Conservation (phyloP, 164 flowering plant genomes). For the Annona squamosa region DNA sequence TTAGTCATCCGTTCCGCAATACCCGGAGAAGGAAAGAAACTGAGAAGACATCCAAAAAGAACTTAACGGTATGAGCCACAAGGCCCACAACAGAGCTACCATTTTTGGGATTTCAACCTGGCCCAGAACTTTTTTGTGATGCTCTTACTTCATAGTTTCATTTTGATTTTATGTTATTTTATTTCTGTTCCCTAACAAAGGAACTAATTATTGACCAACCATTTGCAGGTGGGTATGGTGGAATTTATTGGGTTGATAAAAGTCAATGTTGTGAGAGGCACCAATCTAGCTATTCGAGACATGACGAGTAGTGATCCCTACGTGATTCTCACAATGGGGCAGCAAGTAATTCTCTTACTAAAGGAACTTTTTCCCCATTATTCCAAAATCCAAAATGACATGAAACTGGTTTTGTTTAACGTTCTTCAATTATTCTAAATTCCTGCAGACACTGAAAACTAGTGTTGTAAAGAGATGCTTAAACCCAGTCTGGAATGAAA, state of each 20-base stretch:
- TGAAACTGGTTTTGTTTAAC: conserved; percentile 1
- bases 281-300: conserved; percentile 78
- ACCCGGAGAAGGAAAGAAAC: conserved; percentile 75
- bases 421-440: background rate
- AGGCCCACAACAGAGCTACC: background rate
- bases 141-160: background rate
- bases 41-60: conserved; percentile 47
- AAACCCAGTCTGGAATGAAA: conserved; percentile 96
- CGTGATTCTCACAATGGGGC: conserved; percentile 76
- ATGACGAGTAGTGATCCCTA: conserved; percentile 90
- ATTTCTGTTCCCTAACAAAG: background rate
- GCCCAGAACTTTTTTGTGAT: background rate
- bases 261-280: conserved; percentile 83
- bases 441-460: conserved; percentile 80
- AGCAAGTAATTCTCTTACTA: conserved; percentile 52
- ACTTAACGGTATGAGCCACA: conserved; percentile 35
- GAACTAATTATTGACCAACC: conserved; percentile 3
- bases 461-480: conserved; percentile 79
- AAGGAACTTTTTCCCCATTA: background rate
- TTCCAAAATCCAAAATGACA: background rate
- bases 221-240: conserved; percentile 77
- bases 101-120: background rate
- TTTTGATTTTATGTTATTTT: no score
- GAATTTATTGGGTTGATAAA: conserved; percentile 89
- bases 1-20: conserved; percentile 70